A percentile compares a stretch with the other conserved stretches of the same genome.
phyloP scores from a whole-genome alignment of 2,329 filamentous ascomycete species.

The Neonectria sp. region DNA sequence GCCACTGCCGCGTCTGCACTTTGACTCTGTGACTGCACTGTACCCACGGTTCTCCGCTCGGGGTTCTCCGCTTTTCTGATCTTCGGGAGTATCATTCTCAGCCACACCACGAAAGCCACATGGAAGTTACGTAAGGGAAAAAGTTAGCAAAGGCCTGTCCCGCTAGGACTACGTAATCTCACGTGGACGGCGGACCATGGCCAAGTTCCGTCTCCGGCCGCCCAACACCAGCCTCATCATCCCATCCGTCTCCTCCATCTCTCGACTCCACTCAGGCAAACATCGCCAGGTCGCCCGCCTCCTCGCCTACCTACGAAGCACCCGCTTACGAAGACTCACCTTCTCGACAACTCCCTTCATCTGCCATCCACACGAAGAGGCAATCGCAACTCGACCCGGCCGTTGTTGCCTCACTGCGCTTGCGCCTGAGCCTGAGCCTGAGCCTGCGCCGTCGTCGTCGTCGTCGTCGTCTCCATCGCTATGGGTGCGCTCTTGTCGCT shows the following conservation, averaged over 20 bases:
- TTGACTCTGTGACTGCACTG: neutral
- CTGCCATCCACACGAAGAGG: neutral
- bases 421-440: neutral
- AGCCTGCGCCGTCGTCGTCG: neutral
- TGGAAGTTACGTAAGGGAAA: neutral
- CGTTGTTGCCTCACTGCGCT: neutral
- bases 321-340: conserved; percentile 1
- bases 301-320: conserved; percentile 5
- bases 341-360: neutral
- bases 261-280: conserved; percentile 9
- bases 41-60: too few relatives aligned
- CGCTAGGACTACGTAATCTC: conserved; percentile 44
- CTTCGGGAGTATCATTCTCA: neutral
- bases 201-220: conserved; percentile 1
- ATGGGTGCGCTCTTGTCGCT: conserved; percentile 96
- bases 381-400: neutral
- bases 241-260: conserved; percentile 26
- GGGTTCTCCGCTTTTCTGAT: neutral
- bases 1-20: neutral
- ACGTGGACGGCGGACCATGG: conserved; percentile 38
- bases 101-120: conserved; percentile 23
- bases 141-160: too few relatives aligned
- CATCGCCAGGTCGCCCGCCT: conserved; percentile 11
- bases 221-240: conserved; percentile 36
- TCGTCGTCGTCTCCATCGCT: conserved; percentile 25